phyloP scores from a whole-genome alignment of 2,329 filamentous ascomycete species.

The Bipolaris sorokiniana region DNA sequence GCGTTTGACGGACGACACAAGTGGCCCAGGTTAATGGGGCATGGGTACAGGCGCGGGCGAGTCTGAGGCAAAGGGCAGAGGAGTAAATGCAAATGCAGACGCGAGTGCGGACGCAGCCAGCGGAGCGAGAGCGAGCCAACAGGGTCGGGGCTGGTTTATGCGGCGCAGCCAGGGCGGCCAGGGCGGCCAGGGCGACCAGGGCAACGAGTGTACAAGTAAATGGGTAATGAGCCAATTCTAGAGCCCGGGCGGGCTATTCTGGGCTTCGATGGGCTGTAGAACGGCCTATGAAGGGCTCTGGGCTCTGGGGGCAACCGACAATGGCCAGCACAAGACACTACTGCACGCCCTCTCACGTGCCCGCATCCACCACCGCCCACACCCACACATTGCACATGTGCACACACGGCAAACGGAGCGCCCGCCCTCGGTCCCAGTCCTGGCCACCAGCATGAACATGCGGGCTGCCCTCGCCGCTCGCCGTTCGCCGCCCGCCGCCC shows the following conservation, averaged over 20 bases:
- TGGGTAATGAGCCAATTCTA: background rate
- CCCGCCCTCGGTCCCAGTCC: no score
- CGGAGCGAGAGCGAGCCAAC: slow-evolving; percentile 13
- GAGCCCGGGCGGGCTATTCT: background rate
- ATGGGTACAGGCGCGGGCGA: slow-evolving; percentile 10
- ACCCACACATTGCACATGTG: no score
- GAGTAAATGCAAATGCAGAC: slow-evolving; percentile 8
- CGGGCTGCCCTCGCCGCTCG: background rate
- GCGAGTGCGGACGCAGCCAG: background rate
- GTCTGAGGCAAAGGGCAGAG: slow-evolving; percentile 10
- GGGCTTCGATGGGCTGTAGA: background rate
- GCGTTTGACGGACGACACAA: slow-evolving; percentile 28
- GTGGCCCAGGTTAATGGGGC: slow-evolving; percentile 17
- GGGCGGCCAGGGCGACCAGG: slow-evolving; percentile 11
- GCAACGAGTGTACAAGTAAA: background rate
- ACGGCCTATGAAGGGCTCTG: no score
- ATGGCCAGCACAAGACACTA: no score
- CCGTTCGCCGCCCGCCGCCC: background rate
- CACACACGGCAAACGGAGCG: no score
- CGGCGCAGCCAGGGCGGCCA: slow-evolving; percentile 4
- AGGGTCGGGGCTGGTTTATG: slow-evolving; percentile 11
- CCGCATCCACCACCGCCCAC: no score
- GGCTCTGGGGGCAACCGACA: no score
- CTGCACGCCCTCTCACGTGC: no score
- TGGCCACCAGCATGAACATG: no score